Percentiles rank a stretch among this genome's conserved stretches.
phyloP scores from a whole-genome alignment of 306 rosid genomes.

The Rosa chinensis region DNA sequence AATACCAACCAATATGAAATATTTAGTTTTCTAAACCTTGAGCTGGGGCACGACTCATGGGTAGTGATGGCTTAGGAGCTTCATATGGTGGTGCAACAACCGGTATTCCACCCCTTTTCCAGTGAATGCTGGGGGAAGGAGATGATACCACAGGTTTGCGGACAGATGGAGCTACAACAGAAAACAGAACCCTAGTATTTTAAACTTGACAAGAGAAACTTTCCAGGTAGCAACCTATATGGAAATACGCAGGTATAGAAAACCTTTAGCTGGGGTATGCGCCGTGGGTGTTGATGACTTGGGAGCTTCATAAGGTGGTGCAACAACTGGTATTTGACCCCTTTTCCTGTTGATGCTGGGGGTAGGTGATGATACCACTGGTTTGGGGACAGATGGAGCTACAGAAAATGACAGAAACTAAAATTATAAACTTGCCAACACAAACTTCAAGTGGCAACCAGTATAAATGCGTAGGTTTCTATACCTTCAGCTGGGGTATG shows the following conservation, averaged over 20 bases:
- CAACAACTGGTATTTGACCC: slow-evolving; percentile 16
- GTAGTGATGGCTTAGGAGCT: slow-evolving; percentile 27
- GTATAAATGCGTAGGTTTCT: background rate
- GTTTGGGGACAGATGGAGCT: slow-evolving; percentile 11
- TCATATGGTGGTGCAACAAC: slow-evolving; percentile 24
- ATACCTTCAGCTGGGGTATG: slow-evolving; percentile 54
- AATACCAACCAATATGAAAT: slow-evolving; percentile 23
- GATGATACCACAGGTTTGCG: slow-evolving; percentile 13
- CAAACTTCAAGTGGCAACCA: background rate
- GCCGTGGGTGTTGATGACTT: slow-evolving; percentile 16
- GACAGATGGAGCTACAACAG: slow-evolving; percentile 9
- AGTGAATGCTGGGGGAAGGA: slow-evolving; percentile 11
- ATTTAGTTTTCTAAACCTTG: slow-evolving; percentile 24
- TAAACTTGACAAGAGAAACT: background rate
- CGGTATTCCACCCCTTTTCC: slow-evolving; percentile 15
- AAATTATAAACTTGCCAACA: background rate
- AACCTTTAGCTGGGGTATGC: slow-evolving; percentile 27
- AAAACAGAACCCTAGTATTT: background rate
- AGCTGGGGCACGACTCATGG: slow-evolving; percentile 12
- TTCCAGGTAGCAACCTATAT: background rate
- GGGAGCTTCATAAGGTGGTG: slow-evolving; percentile 30
- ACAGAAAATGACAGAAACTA: background rate
- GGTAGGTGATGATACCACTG: slow-evolving; percentile 17
- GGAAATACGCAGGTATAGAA: background rate
- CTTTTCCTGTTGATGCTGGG: slow-evolving; percentile 14